Conservation (phyloP, 495 filamentous ascomycete genomes). For the Hyaloscypha hepaticicola region DNA sequence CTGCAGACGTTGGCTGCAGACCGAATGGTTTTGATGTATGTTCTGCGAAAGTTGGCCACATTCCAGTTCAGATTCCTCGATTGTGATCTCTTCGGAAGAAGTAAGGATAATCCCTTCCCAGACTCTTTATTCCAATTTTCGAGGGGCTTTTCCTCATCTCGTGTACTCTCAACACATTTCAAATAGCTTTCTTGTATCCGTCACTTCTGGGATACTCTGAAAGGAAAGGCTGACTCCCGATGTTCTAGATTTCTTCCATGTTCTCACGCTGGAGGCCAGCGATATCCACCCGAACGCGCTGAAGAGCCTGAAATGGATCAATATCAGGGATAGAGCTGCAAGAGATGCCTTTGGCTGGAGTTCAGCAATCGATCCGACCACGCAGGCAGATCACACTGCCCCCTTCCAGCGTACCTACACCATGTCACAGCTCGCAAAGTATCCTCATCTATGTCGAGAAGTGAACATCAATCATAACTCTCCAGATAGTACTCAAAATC, state of each 20-base stretch:
- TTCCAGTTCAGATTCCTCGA: constrained; percentile 36
- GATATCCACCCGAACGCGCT: background rate
- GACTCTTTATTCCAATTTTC: too few relatives aligned
- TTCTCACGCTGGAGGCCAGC: background rate
- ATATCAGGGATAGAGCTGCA: background rate
- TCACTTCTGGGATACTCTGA: too few relatives aligned
- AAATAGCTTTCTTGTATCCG: too few relatives aligned
- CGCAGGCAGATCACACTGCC: background rate
- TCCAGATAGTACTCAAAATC: background rate
- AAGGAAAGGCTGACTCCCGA: too few relatives aligned
- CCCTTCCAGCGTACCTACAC: background rate
- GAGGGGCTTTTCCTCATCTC: too few relatives aligned
- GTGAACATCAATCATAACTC: too few relatives aligned
- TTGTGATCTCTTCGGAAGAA: constrained; percentile 46
- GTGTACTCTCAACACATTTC: too few relatives aligned
- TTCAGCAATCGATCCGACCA: background rate
- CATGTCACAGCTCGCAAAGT: background rate
- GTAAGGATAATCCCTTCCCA: too few relatives aligned
- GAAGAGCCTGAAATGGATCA: background rate
- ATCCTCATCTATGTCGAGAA: background rate
- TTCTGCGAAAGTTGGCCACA: constrained; percentile 1
- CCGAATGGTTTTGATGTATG: background rate
- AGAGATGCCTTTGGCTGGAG: background rate
- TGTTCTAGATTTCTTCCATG: constrained; percentile 47
- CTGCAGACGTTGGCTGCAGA: constrained; percentile 30